These are phyloP conservation scores for Pichia sp. DNA, from an alignment of 1,139 yeast species.

Conservation along the genomic window DNA sequence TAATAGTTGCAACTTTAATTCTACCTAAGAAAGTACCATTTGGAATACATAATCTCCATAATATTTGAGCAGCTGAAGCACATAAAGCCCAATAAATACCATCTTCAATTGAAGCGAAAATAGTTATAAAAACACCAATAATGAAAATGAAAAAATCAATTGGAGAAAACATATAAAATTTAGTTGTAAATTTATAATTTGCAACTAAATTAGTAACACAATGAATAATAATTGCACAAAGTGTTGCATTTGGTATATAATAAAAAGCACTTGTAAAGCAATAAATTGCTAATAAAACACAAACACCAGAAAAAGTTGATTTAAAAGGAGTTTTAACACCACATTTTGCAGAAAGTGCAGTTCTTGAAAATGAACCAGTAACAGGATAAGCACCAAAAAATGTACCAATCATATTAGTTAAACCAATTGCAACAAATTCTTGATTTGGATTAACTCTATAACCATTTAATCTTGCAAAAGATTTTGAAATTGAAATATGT, in stretches of 20 bases:
- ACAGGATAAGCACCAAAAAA: constrained; percentile 92
- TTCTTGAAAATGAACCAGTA: constrained; percentile 90
- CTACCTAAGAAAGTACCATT: constrained; percentile 78
- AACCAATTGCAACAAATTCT: constrained; percentile 89
- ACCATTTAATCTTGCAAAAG: constrained; percentile 87
- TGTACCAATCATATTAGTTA: constrained; percentile 80
- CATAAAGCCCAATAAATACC: constrained; percentile 88
- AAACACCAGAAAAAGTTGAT: constrained; percentile 82
- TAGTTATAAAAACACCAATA: constrained; percentile 71
- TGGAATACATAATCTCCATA: constrained; percentile 73
- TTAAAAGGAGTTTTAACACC: constrained; percentile 93
- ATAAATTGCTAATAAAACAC: constrained; percentile 79
- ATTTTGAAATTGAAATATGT: constrained; percentile 87
- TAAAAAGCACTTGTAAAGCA: constrained; percentile 75
- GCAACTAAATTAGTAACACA: constrained; percentile 86
- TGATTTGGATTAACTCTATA: constrained; percentile 88
- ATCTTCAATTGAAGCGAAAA: constrained; percentile 73
- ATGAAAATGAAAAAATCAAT: constrained; percentile 70
- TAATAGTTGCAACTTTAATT: constrained; percentile 58
- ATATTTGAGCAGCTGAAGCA: constrained; percentile 69
- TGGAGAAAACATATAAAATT: constrained; percentile 71
- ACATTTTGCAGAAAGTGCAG: constrained; percentile 90
- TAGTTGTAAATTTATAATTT: constrained; percentile 61
- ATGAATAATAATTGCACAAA: constrained; percentile 82
- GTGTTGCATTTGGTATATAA: constrained; percentile 83